A percentile compares a stretch with the other conserved stretches of the same genome.
phyloP scores from a whole-genome alignment of 306 rosid genomes.

The Vigna radiata region DNA sequence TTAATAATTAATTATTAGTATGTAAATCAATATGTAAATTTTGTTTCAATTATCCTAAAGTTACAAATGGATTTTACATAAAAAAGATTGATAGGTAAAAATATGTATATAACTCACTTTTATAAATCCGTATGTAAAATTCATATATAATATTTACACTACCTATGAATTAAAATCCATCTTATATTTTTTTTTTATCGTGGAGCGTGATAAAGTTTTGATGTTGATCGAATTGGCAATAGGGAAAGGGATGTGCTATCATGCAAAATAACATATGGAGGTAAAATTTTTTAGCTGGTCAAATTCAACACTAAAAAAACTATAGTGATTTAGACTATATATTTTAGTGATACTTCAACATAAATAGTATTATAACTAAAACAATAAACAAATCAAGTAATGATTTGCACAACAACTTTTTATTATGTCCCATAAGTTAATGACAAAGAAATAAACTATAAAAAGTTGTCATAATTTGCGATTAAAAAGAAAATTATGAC shows the following conservation, averaged over 20 bases:
- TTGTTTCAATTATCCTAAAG: too few species aligned
- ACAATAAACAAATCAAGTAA: background rate
- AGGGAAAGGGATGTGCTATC: background rate
- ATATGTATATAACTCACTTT: too few species aligned
- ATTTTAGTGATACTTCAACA: background rate
- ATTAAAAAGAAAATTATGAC: background rate
- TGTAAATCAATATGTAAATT: too few species aligned
- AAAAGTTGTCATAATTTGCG: background rate
- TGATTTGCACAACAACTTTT: background rate
- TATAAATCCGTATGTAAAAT: too few species aligned
- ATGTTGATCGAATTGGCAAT: background rate
- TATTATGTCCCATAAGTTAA: background rate
- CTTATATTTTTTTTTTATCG: too few species aligned
- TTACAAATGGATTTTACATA: too few species aligned
- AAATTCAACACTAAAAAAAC: background rate
- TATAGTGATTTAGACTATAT: background rate
- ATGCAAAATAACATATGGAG: conserved; percentile 1
- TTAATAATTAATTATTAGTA: too few species aligned
- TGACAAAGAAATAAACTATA: background rate
- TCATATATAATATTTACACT: too few species aligned
- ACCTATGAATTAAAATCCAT: too few species aligned
- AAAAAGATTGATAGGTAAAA: too few species aligned
- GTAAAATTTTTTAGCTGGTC: background rate
- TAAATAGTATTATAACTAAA: background rate
- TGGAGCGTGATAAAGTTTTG: background rate